phyloP scores from a whole-genome alignment of 2,329 filamentous ascomycete genomes.

The Talaromyces atroroseus region DNA sequence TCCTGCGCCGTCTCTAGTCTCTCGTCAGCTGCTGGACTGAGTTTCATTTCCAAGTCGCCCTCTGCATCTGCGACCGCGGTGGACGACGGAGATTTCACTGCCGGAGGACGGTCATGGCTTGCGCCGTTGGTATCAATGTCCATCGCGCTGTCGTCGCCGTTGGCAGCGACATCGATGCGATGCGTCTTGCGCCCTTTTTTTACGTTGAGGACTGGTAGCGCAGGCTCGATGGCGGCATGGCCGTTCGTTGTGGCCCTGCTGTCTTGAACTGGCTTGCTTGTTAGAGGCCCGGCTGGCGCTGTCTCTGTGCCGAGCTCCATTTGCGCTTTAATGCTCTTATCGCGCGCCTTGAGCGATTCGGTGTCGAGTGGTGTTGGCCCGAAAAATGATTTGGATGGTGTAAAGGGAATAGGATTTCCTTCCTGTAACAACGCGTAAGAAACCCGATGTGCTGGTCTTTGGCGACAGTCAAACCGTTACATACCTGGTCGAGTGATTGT shows the following conservation, averaged over 20 bases:
- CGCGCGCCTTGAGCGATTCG: constrained; percentile 24
- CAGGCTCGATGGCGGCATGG: constrained; percentile 25
- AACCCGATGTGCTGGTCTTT: constrained; percentile 5
- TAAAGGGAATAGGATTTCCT: constrained; percentile 30
- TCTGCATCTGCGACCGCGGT: constrained; percentile 36
- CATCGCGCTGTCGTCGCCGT: constrained; percentile 33
- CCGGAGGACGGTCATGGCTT: constrained; percentile 21
- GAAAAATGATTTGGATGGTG: constrained; percentile 43
- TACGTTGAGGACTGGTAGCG: constrained; percentile 24
- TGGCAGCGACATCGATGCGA: constrained; percentile 19
- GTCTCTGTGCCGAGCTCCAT: constrained; percentile 25
- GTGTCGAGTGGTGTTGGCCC: constrained; percentile 38
- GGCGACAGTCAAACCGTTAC: constrained; percentile 14
- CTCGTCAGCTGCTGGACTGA: constrained; percentile 23
- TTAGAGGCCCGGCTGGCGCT: constrained; percentile 22
- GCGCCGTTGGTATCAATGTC: constrained; percentile 37
- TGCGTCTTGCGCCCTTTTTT: constrained; percentile 32
- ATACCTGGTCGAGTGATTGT: constrained; percentile 45
- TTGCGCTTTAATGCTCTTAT: constrained; percentile 20
- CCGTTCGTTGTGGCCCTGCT: constrained; percentile 30
- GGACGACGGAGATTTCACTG: constrained; percentile 19
- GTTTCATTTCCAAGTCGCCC: constrained; percentile 37
- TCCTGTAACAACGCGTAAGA: constrained; percentile 25
- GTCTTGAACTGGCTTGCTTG: constrained; percentile 32
- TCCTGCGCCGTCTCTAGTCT: constrained; percentile 20